Base-by-base conservation (phyloP, 306 rosid species). In the Alnus glutinosa region DNA sequence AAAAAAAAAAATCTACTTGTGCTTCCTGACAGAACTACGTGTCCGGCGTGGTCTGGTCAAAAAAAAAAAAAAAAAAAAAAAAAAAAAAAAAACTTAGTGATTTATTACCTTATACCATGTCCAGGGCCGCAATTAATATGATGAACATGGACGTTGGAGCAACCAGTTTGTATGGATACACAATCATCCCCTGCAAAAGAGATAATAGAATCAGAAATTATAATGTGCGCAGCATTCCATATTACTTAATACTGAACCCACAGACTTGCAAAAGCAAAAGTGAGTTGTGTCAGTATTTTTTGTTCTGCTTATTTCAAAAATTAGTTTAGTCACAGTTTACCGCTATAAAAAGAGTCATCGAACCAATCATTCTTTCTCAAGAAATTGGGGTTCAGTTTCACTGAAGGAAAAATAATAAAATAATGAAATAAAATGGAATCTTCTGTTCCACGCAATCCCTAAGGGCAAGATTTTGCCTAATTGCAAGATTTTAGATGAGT, bases 51-150 rank as follows among this genome's bases (percentile, higher is more conserved):
- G 28, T 23, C 28, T 23, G 28, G 0, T 23, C 28, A 23, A 23
- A 23, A 23, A 23, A 23, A 23, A 0, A 23, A 23, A 23, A 23
- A 23, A 23, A 23, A 0, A 23, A 23, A 23, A 23, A 23, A 23
- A 23, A 23, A 0, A 23, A 23, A 23, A 23, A 0, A 0, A 23
- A 23, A 23, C 28, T 23, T 23, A 23, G 28, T 7, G 37, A 34
- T 62, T 48, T 86, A 92, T 48, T 86, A 92, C 98, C 98, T 95
- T 87, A 95, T 89, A 34, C 98, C 98, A 89, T 95, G 98, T 34
- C 98, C 98, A 71, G 98, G 98, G 85, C 98, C 98, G 83, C 98
- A 95, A 67, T 80, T 84, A 74, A 92, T 86, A 67, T 92, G 92
- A 82, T 95, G 98, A 83, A 95, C 62, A 83, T 95, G 94, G 84